Evolutionary conservation across 345 rosid species (phyloP).

Genomic region (Brassica nigra): DNA sequence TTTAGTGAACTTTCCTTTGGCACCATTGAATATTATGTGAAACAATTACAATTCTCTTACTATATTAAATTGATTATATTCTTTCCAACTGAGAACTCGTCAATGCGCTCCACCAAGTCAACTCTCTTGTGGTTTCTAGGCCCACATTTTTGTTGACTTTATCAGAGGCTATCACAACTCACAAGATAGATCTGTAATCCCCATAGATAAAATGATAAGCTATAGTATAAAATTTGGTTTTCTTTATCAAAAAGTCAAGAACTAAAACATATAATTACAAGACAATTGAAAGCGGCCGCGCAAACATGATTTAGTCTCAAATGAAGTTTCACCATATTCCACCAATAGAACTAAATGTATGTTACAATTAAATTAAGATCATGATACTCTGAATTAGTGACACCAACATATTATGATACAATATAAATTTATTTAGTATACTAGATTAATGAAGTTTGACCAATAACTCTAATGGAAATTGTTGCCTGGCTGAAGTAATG

Average conservation of each 20-base stretch:
- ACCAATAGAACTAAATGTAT: background rate
- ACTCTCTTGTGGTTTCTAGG: slow-evolving; percentile 17
- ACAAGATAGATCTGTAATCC: slow-evolving; percentile 11
- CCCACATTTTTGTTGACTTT: slow-evolving; percentile 28
- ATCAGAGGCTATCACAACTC: background rate
- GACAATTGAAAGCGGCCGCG: background rate
- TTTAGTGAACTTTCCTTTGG: background rate
- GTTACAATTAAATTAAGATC: background rate
- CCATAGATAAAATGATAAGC: background rate
- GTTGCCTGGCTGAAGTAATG: slow-evolving; percentile 8
- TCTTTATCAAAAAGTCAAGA: background rate
- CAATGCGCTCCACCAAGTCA: slow-evolving; percentile 28
- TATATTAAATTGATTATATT: background rate
- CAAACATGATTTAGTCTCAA: background rate
- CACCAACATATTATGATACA: background rate
- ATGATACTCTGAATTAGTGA: background rate
- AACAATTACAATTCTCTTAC: background rate
- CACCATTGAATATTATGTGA: slow-evolving; percentile 8
- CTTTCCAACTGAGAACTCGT: slow-evolving; percentile 13
- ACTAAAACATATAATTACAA: background rate
- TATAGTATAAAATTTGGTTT: background rate
- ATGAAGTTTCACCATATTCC: slow-evolving; percentile 10
- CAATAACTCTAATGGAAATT: slow-evolving; percentile 12
- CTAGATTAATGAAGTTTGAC: background rate
- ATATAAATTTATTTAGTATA: background rate